Evolutionary conservation across 768 basidiomycete genomes (phyloP), one percentile per base, ranked within the genome.

Genomic region (Goffeauzyma gilvescens): DNA sequence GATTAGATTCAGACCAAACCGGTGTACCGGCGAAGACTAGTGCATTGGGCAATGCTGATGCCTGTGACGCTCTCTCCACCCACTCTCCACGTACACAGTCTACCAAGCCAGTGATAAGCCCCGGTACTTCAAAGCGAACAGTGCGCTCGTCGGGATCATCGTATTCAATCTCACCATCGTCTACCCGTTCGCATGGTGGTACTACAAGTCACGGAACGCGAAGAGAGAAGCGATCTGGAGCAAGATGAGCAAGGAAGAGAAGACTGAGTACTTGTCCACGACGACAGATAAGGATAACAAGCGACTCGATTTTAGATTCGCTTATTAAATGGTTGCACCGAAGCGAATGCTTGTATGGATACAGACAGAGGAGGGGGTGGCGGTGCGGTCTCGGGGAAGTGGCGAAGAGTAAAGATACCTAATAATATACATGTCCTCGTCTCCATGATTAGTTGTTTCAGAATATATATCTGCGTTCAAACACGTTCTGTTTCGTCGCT

Each of bases 261-360:
- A 54, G 46, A 45, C 42, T 1, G 30, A 56, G 36, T 63, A 66
- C 39, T 50, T 66, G 14, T 39, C 36, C 6, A 62, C 56, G 8
- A 65, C 65, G 2, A 52, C 28, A n/a, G 60, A 66, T 27, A 51
- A 56, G 31, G 63, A 60, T 1, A 58, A 55, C 35, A 49, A 54
- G 26, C 36, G 50, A 4, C 49, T 59, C 23, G 55, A 52, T 41
- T 57, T 57, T 40, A 41, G 33, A 17, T 53, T 59, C 25, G 50
- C 35, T 0, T 43, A 50, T 38, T 55, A 47, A 35, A 45, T 12
- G 40, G n/a, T n/a, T n/a, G n/a, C n/a, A n/a, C n/a, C n/a, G n/a
- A n/a, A n/a, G n/a, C n/a, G n/a, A n/a, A n/a, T n/a, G n/a, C n/a
- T n/a, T n/a, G n/a, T n/a, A n/a, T n/a, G n/a, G n/a, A n/a, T n/a